Evolutionary conservation across 345 rosid species (phyloP).

Genomic region (Eucalyptus dawsonii): DNA sequence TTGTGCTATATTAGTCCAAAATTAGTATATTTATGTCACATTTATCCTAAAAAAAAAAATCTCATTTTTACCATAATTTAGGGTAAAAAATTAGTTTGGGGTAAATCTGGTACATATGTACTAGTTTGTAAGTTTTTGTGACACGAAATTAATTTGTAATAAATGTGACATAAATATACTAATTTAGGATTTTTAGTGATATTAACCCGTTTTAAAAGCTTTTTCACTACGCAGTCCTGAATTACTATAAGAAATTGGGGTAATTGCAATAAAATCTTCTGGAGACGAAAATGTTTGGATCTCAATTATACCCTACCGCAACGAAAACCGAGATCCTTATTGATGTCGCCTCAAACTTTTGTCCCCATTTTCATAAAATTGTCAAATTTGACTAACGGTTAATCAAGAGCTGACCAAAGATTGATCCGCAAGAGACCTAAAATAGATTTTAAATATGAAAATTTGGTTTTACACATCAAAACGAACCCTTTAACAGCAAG

Average conservation of each 20-base stretch:
- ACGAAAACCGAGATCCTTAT: neutral
- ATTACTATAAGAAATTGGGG: neutral
- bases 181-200: no score
- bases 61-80: no score
- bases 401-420: neutral
- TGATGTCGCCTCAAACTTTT: neutral
- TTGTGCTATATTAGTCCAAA: no score
- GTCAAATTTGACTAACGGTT: neutral
- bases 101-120: rapidly evolving
- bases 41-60: no score
- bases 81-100: no score
- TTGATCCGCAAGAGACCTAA: neutral
- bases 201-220: neutral
- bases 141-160: no score
- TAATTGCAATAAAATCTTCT: neutral
- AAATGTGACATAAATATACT: no score
- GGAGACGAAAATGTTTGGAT: neutral
- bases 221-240: neutral
- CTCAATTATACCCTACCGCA: neutral
- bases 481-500: neutral
- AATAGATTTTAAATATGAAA: neutral
- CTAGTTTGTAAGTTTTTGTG: no score
- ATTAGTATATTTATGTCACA: no score
- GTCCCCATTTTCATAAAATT: neutral
- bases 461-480: neutral